Base-by-base conservation (phyloP, 2,329 filamentous ascomycete genomes). In the Teratosphaeria gauchensis region DNA sequence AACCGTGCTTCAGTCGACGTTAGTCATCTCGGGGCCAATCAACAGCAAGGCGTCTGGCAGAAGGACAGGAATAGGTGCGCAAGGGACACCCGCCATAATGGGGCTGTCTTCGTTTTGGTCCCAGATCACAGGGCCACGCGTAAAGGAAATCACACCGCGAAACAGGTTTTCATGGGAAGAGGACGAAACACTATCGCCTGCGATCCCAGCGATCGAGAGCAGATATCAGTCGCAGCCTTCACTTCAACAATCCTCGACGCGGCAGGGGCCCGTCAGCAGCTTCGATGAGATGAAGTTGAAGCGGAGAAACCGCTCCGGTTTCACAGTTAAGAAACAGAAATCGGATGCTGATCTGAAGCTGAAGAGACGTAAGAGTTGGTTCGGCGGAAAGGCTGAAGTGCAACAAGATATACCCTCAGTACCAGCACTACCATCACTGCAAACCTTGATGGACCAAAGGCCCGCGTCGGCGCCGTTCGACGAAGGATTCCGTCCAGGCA, bases 321-420 rank as follows among this genome's bases (percentile, higher is more conserved):
- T 54, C 12, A 48, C 16, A 19, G 16, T 52, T 9, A 54, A 54
- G 35, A 51, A 53, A n/a, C 32, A 58, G 21, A 54, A 30, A 19
- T 54, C 56, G 9, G 56, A 54, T 7, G 14, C 52, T 7, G 28
- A 53, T 53, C 52, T 31, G n/a, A 56, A 53, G 16, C 32, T 56
- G 51, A 64, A 56, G 38, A 63, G 62, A 33, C 64, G 66, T 9
- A 63, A 62, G 54, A 68, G 66, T 59, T 66, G 64, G 64, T 67
- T 68, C 52, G 66, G 65, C 16, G 65, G 61, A 12, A 58, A 54
- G 14, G 61, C 61, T 4, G 63, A 61, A 46, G 59, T 51, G 9
- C 60, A 63, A 14, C 59, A 65, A 30, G 62, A 63, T 56, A 57
- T 64, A 14, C 65, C 65, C 14, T 56, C 61, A 11, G 58, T 66